Base-by-base conservation (phyloP, 495 filamentous ascomycete species). In the Extremus antarcticus region DNA sequence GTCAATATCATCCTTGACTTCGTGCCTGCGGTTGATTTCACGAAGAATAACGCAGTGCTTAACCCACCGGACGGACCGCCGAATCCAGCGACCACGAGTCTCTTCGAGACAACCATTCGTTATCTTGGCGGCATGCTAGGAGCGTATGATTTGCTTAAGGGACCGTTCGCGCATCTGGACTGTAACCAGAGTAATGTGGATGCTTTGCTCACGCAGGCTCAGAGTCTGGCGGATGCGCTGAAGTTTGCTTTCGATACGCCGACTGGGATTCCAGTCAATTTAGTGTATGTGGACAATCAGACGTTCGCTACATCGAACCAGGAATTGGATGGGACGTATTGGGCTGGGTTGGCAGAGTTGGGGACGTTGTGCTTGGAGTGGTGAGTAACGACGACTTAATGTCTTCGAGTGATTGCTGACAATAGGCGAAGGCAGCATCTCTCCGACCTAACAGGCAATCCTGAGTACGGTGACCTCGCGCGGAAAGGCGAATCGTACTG, bases 101-200 rank as follows among this genome's bases (percentile, higher is more conserved):
- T 94, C 10, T 95, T 94, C 53, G 89, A 95, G 70, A 92, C 87
- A 2, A 87, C 83, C 17, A 95, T 94, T 64, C 78, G 89, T 39
- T 95, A 92, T 63, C 74, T 94, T 19, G 89, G 89, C 23, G 89
- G 89, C 1, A 73, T 95, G 47, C 61, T 95, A 40, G 86, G 78
- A 17, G 88, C 89, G 20, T 87, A 91, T 63, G 89, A 95, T 66
- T 75, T 94, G 39, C 20, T 40, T 4, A 47, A 47, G 15, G 41
- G 35, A 17, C 41, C 51, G 22, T 45, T 52, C 23, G 38, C 43
- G 51, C 17, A 20, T 29, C 16, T 54, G 50, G 38, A 17, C 2
- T 16, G 16, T 9, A 16, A 52, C 17, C 2, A 21, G 25, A 39
- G 38, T 4, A 25, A 49, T 17, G 25, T 25, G 9, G 21, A 16